Evolutionary conservation across 257 asterid genomes (phyloP), one percentile per base, ranked within the genome.

Genomic region (Solanum commersonii): DNA sequence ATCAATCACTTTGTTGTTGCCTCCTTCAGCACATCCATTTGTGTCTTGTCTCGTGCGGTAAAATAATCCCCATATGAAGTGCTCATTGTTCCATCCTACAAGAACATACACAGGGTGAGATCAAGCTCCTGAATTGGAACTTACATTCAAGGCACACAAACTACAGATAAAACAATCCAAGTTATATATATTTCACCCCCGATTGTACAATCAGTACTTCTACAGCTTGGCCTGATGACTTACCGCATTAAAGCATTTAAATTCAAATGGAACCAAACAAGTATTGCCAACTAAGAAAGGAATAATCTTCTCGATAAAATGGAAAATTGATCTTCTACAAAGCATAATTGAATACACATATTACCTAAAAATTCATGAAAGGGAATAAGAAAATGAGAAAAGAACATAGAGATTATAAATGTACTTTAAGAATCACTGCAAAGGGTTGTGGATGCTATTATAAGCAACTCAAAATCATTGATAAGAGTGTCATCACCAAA

Each of bases 381-480:
- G 38, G 49, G 29, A 49, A 22, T 38, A 25, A n/a, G 71, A 71
- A 18, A 70, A 63, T 18, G 35, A 70, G 38, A 27, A 49, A 90
- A 33, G 20, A 87, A 56, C 49, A 46, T 44, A 38, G 83, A 42
- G 46, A 83, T 40, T 76, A 37, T n/a, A 63, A 87, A 78, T 59
- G 91, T 81, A 94, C 98, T 63, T 89, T 92, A 96, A 89, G 92
- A 89, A 89, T 93, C 90, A 38, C 34, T 59, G 6, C 87, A 88
- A 85, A 96, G 86, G 85, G 90, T 88, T 81, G 90, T 90, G 78
- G 99, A 96, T 84, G 95, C 44, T 79, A 95, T 91, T 59, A 96
- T 91, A 87, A 96, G 86, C 88, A 95, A 92, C 91, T 95, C 98
- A 14, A 91, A 84, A 44, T 91, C 95, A 34, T 88, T 92, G 25